These are phyloP conservation scores for Apiospora arundinis DNA, from an alignment of 2,329 filamentous ascomycete genomes.

Conservation along the genomic window DNA sequence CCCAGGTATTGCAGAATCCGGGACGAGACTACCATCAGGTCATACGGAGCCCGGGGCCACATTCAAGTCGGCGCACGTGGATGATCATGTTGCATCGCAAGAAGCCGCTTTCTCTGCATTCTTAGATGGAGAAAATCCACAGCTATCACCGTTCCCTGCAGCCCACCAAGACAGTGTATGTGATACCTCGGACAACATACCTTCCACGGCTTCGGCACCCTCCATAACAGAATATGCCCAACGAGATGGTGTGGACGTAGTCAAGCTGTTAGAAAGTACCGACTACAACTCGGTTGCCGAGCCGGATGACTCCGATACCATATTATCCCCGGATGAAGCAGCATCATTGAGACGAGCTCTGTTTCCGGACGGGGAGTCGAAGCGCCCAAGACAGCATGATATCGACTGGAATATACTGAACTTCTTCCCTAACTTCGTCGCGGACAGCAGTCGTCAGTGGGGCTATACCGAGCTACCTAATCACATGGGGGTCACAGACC, in stretches of 20 bases:
- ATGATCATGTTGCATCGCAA: constrained; percentile 37
- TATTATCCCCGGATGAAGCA: constrained; percentile 31
- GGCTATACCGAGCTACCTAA: constrained; percentile 27
- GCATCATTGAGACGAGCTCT: constrained; percentile 33
- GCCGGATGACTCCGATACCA: constrained; percentile 27
- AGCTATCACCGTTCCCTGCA: constrained; percentile 25
- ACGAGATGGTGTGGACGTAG: constrained; percentile 37
- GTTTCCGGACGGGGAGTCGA: constrained; percentile 30
- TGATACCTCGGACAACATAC: neutral
- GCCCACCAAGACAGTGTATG: neutral
- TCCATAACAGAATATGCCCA: constrained; percentile 15
- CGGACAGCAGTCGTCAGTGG: constrained; percentile 25
- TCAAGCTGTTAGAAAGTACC: constrained; percentile 33
- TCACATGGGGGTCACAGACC: constrained; percentile 46
- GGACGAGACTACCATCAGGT: neutral
- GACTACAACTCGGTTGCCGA: constrained; percentile 31
- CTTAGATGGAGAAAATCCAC: constrained; percentile 36
- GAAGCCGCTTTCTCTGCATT: constrained; percentile 47
- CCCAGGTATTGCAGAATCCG: neutral
- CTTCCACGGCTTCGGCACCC: neutral
- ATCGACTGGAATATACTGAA: constrained; percentile 54
- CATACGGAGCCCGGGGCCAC: neutral
- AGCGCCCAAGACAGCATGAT: constrained; percentile 9
- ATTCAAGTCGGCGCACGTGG: constrained; percentile 38
- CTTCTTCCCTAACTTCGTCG: constrained; percentile 55